Evolutionary conservation across 192 early-diverging fungal genomes (phyloP).

Genomic region (Haplosporangium gracile): DNA sequence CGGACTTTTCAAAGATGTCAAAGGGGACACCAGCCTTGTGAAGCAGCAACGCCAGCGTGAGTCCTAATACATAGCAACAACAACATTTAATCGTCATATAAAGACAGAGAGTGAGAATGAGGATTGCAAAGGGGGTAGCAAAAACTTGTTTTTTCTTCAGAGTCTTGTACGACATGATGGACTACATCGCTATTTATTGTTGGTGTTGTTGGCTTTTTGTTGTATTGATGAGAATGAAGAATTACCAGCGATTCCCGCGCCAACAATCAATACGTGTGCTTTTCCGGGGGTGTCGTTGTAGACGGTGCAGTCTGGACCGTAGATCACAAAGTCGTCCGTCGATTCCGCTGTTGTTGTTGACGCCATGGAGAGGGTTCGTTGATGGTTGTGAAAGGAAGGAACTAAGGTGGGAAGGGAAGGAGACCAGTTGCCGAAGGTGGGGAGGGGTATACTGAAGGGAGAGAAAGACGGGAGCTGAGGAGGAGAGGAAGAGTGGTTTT

Average conservation of each 20-base stretch:
- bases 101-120: neutral
- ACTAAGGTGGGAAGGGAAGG: too few relatives aligned
- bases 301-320: neutral
- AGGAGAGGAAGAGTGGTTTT: neutral
- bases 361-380: neutral
- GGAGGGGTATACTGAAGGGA: neutral
- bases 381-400: neutral
- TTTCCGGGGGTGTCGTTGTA: slow-evolving; percentile 1
- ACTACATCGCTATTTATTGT: neutral
- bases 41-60: neutral
- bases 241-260: neutral
- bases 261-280: neutral
- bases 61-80: neutral
- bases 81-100: neutral
- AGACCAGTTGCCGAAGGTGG: neutral
- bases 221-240: neutral
- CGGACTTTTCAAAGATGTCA: slow-evolving; percentile 1
- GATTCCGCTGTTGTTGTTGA: neutral
- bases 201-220: neutral
- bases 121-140: neutral
- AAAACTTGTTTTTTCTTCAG: neutral
- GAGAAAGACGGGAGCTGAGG: neutral
- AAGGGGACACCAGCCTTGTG: neutral
- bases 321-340: neutral
- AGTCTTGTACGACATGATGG: neutral